phyloP scores from a whole-genome alignment of 164 flowering plant genomes.

The Berberis thunbergii region DNA sequence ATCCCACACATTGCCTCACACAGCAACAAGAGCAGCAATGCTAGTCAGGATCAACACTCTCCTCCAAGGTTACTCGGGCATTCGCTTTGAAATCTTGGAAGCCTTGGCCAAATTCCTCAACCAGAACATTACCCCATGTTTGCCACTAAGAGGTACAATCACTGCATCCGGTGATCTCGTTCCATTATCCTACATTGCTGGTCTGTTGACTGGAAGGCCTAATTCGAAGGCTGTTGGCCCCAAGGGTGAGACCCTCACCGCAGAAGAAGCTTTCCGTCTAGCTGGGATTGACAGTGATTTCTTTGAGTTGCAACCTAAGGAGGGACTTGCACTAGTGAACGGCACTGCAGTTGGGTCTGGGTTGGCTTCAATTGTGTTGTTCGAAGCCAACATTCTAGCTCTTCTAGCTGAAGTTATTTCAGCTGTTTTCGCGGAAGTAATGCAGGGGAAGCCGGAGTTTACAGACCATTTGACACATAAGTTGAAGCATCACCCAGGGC shows the following conservation, averaged over 20 bases:
- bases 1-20: constrained; percentile 36
- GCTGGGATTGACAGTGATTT: constrained; percentile 38
- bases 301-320: constrained; percentile 56
- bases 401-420: constrained; percentile 43
- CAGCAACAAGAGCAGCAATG: constrained; percentile 61
- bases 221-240: constrained; percentile 41
- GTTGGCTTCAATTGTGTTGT: constrained; percentile 42
- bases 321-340: constrained; percentile 56
- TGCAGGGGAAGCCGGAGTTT: constrained; percentile 66
- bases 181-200: constrained; percentile 62
- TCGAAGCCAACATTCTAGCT: constrained; percentile 42
- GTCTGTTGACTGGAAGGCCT: constrained; percentile 50
- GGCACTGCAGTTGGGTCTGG: constrained; percentile 66
- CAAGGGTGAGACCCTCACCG: constrained; percentile 28
- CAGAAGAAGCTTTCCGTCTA: constrained; percentile 30
- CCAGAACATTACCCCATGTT: constrained; percentile 43
- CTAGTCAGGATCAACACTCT: constrained; percentile 57
- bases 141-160: constrained; percentile 58
- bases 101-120: constrained; percentile 47
- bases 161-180: constrained; percentile 62
- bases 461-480: constrained; percentile 54
- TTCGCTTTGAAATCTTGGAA: constrained; percentile 56
- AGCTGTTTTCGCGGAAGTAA: constrained; percentile 54
- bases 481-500: constrained; percentile 64
- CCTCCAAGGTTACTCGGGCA: constrained; percentile 68